phyloP scores from a whole-genome alignment of 495 filamentous ascomycete species.

The Hyaloscypha hepaticicola region DNA sequence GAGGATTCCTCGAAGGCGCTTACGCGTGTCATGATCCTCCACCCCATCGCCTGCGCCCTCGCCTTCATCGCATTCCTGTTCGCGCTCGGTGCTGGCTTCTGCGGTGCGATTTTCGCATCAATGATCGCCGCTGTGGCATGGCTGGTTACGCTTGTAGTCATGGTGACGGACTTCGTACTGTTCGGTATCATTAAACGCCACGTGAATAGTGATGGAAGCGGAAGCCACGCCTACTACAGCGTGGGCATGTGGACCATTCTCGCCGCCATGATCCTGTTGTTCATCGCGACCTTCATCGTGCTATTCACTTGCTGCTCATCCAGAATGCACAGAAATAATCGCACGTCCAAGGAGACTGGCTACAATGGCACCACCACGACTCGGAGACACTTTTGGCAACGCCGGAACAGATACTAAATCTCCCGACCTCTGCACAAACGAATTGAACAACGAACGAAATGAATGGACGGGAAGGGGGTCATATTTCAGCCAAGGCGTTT shows the following conservation, averaged over 20 bases:
- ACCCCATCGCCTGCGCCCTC: constrained; percentile 57
- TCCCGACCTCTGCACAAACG: neutral
- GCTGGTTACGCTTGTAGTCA: constrained; percentile 51
- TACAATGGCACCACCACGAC: constrained; percentile 19
- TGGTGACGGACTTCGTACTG: constrained; percentile 55
- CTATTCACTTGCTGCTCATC: constrained; percentile 55
- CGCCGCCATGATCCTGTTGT: constrained; percentile 48
- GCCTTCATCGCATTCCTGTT: constrained; percentile 59
- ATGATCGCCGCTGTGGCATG: constrained; percentile 51
- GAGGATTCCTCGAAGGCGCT: constrained; percentile 45
- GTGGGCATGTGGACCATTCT: constrained; percentile 52
- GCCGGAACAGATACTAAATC: constrained; percentile 24
- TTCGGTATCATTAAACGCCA: constrained; percentile 52
- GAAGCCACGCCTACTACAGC: constrained; percentile 43
- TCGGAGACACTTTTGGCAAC: constrained; percentile 27
- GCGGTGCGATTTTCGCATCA: constrained; percentile 51
- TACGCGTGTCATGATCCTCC: constrained; percentile 58
- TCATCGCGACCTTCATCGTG: constrained; percentile 53
- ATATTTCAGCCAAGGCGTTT: neutral
- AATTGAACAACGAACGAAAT: neutral
- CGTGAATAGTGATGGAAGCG: constrained; percentile 42
- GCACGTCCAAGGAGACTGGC: constrained; percentile 16
- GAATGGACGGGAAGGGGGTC: neutral
- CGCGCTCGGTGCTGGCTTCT: constrained; percentile 50
- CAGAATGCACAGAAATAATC: constrained; percentile 20